Evolutionary conservation across 257 asterid species (phyloP), one percentile per base, ranked within the genome.

Genomic region (Solanum habrochaites): DNA sequence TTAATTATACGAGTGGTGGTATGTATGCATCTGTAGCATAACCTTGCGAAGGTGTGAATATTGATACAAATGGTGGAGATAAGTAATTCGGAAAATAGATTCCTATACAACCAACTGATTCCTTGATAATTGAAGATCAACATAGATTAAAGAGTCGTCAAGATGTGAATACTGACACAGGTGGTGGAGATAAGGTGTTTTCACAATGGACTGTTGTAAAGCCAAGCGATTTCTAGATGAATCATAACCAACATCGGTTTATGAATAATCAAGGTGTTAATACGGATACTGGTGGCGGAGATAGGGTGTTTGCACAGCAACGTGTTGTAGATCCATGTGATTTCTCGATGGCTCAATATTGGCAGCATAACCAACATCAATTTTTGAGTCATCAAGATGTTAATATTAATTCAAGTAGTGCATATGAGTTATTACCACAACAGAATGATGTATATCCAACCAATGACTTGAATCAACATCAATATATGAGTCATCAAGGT

Each of bases 191-290:
- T 20, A 20, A 20, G 66, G 21, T 90, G 66, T 58, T 18, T 69
- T 95, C 98, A 29, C 98, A 94, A 92, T 95, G 98, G 99, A 93
- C 97, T 87, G 86, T 91, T 49, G 96, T 94, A 86, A 98, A 95
- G 85, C 93, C 98, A n/a, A 86, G 94, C 45, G 98, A 95, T 88
- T 94, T 95, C 91, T 86, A 4, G 69, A 60, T 60, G 7, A 4
- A n/a, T 25, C 35, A 64, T 12, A 16, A 64, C 14, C 21, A 14
- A 49, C 58, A 64, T 39, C 12, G 25, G 3, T 39, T 83, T 43
- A 29, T 93, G 20, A 95, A 75, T 45, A 94, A 90, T 27, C 89
- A 85, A 47, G 71, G 87, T 2, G 83, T 90, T 66, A 90, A 77
- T 90, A 74, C 89, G 14, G 96, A 93, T 40, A 82, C 90, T 2